phyloP scores from a whole-genome alignment of 2,329 filamentous ascomycete genomes.

The Colletotrichum ledebouriae region DNA sequence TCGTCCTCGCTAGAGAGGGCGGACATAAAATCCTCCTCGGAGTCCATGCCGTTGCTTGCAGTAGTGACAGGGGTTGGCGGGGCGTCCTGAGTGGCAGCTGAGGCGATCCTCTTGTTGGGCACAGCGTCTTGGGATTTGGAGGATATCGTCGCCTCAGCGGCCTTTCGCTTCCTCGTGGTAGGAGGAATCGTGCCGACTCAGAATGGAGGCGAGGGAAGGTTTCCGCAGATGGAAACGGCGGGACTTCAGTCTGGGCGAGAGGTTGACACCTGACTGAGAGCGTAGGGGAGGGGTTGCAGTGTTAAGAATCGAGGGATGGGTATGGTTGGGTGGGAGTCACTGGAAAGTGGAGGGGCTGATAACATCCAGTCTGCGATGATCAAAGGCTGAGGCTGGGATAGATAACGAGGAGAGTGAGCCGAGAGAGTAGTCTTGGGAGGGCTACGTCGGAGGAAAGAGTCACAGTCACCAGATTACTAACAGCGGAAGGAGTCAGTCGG shows the following conservation, averaged over 20 bases:
- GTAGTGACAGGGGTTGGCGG: constrained; percentile 71
- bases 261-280: not conserved
- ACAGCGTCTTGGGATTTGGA: constrained; percentile 57
- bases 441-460: not conserved
- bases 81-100: constrained; percentile 56
- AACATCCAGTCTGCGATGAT: constrained; percentile 26
- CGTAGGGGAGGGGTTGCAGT: not conserved
- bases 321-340: constrained; percentile 17
- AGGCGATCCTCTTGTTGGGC: constrained; percentile 69
- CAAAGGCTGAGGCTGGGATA: constrained; percentile 26
- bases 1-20: constrained; percentile 83
- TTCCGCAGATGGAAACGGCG: constrained; percentile 34
- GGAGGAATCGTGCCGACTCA: constrained; percentile 69
- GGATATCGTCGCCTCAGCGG: constrained; percentile 74
- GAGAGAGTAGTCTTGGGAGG: constrained; percentile 4
- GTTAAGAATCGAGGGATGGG: constrained; percentile 3
- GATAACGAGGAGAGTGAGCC: not conserved
- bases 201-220: constrained; percentile 33
- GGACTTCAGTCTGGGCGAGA: not conserved
- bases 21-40: constrained; percentile 94
- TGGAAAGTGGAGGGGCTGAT: constrained; percentile 14
- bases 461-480: constrained; percentile 25
- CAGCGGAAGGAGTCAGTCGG: constrained; percentile 12
- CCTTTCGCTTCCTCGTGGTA: constrained; percentile 71
- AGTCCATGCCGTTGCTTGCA: constrained; percentile 82